Base-by-base conservation (phyloP, 768 basidiomycete species). In the Naganishia kalamii region DNA sequence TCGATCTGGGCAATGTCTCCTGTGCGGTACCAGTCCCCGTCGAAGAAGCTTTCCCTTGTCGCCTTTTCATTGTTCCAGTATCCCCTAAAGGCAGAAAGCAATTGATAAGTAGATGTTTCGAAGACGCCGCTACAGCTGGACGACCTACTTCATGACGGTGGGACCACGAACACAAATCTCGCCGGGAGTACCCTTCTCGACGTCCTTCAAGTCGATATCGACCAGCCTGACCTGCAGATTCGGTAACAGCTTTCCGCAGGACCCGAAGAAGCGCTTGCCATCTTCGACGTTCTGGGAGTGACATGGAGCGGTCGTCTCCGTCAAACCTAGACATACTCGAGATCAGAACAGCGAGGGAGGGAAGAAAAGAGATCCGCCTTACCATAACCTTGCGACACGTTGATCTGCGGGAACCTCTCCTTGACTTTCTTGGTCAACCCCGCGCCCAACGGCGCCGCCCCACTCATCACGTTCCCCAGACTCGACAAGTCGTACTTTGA, bases 121-220 rank as follows among this genome's bases (percentile, higher is more conserved):
- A 25, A 46, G 37, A 17, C 13, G 10, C 30, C 37, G 35, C 8
- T 23, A 30, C 27, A 49, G 19, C 2, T 8, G 4, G 27, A 15
- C 21, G 25, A 49, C 63, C n/a, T 40, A 64, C 86, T 89, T 91
- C 88, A 92, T 91, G 41, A 92, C 80, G 1, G 71, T 84, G 4
- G 87, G 86, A 0, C 90, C 90, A 50, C 85, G 82, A 2, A 92
- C 62, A 89, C 90, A 92, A 19, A 94, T 75, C 76, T 93, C 91
- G 13, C 92, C 90, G 0, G 84, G 80, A 59, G 85, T 80, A 0
- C 86, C 86, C 43, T 79, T 79, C 12, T 76, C 73, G 15, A 83
- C 80, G 44, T 83, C 82, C 27, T 83, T 84, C 0, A 84, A 85
- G 2, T 85, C 85, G 19, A 71, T 69, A 5, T 83, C 80, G 11